A percentile compares a stretch with the other conserved stretches of the same genome.
Conservation (phyloP, 768 basidiomycete species). For the Tricholomella constricta region DNA sequence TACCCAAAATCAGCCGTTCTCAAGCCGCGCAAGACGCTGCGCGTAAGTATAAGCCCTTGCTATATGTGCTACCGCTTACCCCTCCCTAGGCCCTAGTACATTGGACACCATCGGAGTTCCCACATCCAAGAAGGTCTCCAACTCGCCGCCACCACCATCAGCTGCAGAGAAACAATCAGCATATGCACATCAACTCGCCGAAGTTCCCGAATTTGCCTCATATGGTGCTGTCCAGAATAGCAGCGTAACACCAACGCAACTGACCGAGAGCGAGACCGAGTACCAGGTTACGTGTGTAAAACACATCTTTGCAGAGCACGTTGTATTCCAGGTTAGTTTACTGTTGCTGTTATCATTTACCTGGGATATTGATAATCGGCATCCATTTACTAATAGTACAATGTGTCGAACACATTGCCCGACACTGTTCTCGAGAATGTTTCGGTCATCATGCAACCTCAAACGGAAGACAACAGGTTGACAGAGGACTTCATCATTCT, state of each 20-base stretch:
- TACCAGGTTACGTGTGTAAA: slow-evolving; percentile 97
- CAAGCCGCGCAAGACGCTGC: slow-evolving; percentile 89
- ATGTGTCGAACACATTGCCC: slow-evolving; percentile 94
- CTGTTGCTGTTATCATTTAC: background rate
- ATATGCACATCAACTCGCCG: slow-evolving; percentile 82
- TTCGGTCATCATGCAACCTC: slow-evolving; percentile 88
- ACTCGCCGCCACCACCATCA: slow-evolving; percentile 72
- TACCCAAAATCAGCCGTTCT: slow-evolving; percentile 93
- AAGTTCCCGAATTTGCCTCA: slow-evolving; percentile 80
- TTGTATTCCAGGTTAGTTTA: slow-evolving; percentile 89
- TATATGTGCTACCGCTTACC: slow-evolving; percentile 7
- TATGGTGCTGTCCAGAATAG: slow-evolving; percentile 92
- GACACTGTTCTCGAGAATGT: slow-evolving; percentile 95
- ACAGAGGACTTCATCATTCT: slow-evolving; percentile 96
- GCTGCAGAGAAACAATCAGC: slow-evolving; percentile 87
- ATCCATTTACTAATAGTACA: slow-evolving; percentile 61
- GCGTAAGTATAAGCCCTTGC: slow-evolving; percentile 52
- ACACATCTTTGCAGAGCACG: slow-evolving; percentile 92
- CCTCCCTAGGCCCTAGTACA: slow-evolving; percentile 72
- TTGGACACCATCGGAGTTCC: slow-evolving; percentile 84
- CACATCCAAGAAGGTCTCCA: slow-evolving; percentile 53
- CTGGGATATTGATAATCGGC: background rate
- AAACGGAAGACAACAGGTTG: slow-evolving; percentile 69
- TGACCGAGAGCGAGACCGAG: slow-evolving; percentile 97
- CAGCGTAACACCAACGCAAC: slow-evolving; percentile 71